A percentile compares a stretch with the other conserved stretches of the same genome.
Conservation (phyloP, 371 early-diverging fungal species). For the Nematocida homosporus region DNA sequence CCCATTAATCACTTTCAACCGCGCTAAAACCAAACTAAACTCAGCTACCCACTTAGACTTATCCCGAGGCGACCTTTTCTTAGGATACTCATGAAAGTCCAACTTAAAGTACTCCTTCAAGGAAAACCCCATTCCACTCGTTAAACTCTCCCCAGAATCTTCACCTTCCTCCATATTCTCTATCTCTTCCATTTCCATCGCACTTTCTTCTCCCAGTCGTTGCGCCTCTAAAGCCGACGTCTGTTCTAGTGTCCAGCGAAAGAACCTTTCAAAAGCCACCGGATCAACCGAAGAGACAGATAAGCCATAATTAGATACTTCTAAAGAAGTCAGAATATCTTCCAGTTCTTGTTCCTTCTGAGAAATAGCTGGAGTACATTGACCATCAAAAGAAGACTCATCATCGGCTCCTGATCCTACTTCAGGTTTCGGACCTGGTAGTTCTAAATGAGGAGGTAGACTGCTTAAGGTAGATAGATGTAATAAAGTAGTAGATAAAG, state of each 20-base stretch:
- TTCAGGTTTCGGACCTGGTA: constrained; percentile 54
- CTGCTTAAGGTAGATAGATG: constrained; percentile 45
- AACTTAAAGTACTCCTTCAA: constrained; percentile 38
- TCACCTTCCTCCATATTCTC: neutral
- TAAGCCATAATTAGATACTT: constrained; percentile 26
- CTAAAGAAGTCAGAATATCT: constrained; percentile 17
- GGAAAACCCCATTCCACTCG: neutral
- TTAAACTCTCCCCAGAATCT: neutral
- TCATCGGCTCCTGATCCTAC: neutral
- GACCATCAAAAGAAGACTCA: neutral
- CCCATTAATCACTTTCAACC: constrained; percentile 1
- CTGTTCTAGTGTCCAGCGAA: constrained; percentile 33
- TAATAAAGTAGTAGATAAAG: constrained; percentile 32
- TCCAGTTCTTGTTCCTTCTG: constrained; percentile 46
- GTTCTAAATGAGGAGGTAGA: constrained; percentile 51
- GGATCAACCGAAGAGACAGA: constrained; percentile 48
- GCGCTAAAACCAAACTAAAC: constrained; percentile 2
- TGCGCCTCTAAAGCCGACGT: neutral
- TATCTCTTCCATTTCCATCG: constrained; percentile 9
- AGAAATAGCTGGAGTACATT: neutral
- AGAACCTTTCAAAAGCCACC: constrained; percentile 46
- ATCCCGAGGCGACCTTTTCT: constrained; percentile 47
- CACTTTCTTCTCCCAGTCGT: constrained; percentile 4
- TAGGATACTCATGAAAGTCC: constrained; percentile 55
- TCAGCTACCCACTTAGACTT: constrained; percentile 24